Evolutionary conservation across 2,329 filamentous ascomycete species (phyloP), one percentile per base, ranked within the genome.

Genomic region (Coniochaeta pulveracea): DNA sequence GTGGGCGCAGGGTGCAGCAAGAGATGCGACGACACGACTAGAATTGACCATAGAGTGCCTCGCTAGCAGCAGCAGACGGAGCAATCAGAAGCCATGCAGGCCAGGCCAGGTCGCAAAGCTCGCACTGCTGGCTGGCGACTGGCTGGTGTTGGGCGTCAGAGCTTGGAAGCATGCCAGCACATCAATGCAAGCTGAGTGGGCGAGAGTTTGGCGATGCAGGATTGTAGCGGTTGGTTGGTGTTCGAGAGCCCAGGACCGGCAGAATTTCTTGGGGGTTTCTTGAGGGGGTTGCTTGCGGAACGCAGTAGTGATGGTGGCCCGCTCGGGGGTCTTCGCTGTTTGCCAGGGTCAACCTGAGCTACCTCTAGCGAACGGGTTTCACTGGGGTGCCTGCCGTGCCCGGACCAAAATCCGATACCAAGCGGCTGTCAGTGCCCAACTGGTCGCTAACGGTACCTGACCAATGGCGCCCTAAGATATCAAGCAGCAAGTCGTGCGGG

Each of bases 151-250:
- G 28, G 28, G 28, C 28, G 28, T 31, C 28, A 31, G 28, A 31
- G 28, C 28, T 31, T 31, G 28, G 19, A 11, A 19, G 28, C 28
- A 22, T 31, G 28, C 28, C 28, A 31, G 28, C 28, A 31, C 28
- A 31, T 31, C 28, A 31, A 31, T 31, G 17, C 28, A 31, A 19
- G 28, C 28, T 31, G 28, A 19, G 19, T 31, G 28, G 28, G 18
- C 28, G 18, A 21, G 12, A 3, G 5, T 17, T 2, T 31, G 19
- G n/a, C n/a, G n/a, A n/a, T 23, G 37, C 37, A 41, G 35, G 34
- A 36, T 24, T 19, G 26, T n/a, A 39, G 18, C 3, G 23, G n/a
- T 5, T 37, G 40, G 32, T 40, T 42, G 27, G 35, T 31, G 32
- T 34, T 38, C 22, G 36, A 19, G 27, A 21, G 28, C 21, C 8